Base-by-base conservation (phyloP, 305 asterid genomes). In the Solanum hybrid region DNA sequence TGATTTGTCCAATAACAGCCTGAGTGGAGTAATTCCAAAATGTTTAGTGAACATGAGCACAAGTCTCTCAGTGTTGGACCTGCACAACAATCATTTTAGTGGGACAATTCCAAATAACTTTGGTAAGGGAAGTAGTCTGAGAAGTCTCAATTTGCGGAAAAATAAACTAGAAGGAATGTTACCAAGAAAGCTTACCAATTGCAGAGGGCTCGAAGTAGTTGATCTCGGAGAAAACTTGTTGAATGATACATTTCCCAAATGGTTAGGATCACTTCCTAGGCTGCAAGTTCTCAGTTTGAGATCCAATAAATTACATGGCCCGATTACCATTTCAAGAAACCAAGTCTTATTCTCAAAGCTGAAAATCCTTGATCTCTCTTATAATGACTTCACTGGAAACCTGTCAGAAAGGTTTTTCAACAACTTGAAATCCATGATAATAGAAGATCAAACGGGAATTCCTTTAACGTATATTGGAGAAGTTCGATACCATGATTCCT, bases 1-100 rank as follows among this genome's bases (percentile, higher is more conserved):
- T 86, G 93, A 92, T 88, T 89, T 93, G 87, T 94, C 95, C 26
- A 91, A 88, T 60, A 93, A 94, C 90, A 78, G 64, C 36, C 88
- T 94, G 76, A 89, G 77, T 40, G 95, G 95, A 27, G 40, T 35
- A 11, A 91, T 94, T 84, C 95, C 94, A 11, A 86, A 45, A 64
- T 92, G 95, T 90, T 87, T 94, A 45, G 91, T 90, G 87, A 91
- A 81, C 91, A 81, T 90, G 88, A 87, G 89, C 88, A 88, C 19
- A 34, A 85, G 40, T 36, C 92, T 94, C 37, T 76, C 92, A 2
- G 95, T 92, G 79, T 66, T 93, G 88, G 91, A 92, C 84, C 42
- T 92, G 90, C 94, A 90, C 37, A 45, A 38, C 72, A 93, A 94
- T 80, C 87, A 87, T 31, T 90, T 92, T 69, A 85, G 35, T 56